Evolutionary conservation across 2,329 filamentous ascomycete genomes (phyloP).

Genomic region (Claviceps capensis): DNA sequence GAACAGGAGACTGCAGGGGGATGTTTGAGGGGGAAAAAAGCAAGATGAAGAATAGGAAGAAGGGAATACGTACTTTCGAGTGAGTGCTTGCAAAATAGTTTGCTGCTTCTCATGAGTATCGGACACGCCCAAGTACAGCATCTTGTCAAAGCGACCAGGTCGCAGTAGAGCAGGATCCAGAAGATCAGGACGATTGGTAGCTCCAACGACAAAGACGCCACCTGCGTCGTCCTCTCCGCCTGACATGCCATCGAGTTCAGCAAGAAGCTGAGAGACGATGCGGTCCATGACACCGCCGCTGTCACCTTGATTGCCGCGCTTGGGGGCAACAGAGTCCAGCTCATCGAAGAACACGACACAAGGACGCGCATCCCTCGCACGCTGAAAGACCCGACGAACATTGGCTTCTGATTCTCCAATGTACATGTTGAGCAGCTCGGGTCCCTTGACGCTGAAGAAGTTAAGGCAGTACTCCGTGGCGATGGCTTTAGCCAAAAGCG

Average conservation of each 20-base stretch:
- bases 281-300: conserved; percentile 97
- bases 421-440: conserved; percentile 89
- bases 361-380: conserved; percentile 70
- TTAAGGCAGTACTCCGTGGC: conserved; percentile 89
- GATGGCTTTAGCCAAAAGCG: conserved; percentile 82
- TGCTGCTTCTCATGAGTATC: conserved; percentile 95
- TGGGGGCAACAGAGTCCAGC: conserved; percentile 84
- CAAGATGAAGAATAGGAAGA: not conserved
- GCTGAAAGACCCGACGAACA: conserved; percentile 77
- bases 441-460: conserved; percentile 88
- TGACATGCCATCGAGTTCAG: conserved; percentile 95
- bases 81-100: conserved; percentile 86
- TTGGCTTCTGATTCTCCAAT: conserved; percentile 91
- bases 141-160: conserved; percentile 92
- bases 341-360: conserved; percentile 94
- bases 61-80: conserved; percentile 63
- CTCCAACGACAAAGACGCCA: conserved; percentile 92
- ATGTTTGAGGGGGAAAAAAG: not conserved
- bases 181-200: conserved; percentile 87
- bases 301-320: conserved; percentile 92
- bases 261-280: conserved; percentile 87
- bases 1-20: not conserved
- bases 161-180: conserved; percentile 80
- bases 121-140: conserved; percentile 92
- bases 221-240: conserved; percentile 65